Base-by-base conservation (phyloP, 2,329 filamentous ascomycete genomes). In the Chaetomium globosum region DNA sequence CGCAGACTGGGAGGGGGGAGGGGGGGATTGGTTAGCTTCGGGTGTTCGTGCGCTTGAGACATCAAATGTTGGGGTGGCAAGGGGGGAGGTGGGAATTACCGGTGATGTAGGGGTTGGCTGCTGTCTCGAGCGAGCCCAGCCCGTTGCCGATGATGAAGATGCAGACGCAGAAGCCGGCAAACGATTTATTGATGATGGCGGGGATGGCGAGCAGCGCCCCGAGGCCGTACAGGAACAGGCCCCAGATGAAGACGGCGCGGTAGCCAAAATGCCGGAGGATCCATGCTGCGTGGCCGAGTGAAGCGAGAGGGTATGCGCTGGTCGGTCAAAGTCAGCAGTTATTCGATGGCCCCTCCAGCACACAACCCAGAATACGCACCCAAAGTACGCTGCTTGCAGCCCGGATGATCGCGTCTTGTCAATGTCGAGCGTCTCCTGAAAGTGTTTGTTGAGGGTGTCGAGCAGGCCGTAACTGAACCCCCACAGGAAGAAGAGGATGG, bases 81-180 rank as follows among this genome's bases (percentile, higher is more conserved):
- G 7, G 7, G n/a, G 16, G n/a, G 19, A 49, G 13, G 28, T 6
- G 39, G 23, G 21, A 51, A 71, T 59, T 71, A 77, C 82, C 84
- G 46, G 87, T 86, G 68, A 90, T 87, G 77, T 89, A 92, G 0
- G 90, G 89, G 75, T 93, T 91, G 6, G 90, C 90, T 1, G 89
- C 88, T 0, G 90, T 92, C 77, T 93, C 90, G 21, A 93, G 85
- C 0, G 89, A 89, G 1, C 87, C 87, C 0, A 93, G 81, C 5
- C 89, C 90, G 64, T 87, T 88, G 33, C 89, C 90, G 65, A 92
- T 89, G 67, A 93, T 84, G 76, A 93, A 91, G 70, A 91, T 87
- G 70, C 81, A 84, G 43, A 84, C 85, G 71, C 89, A 92, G 78
- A 93, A 93, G 9, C 90, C 91, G 30, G 82, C 85, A 72, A 93